A percentile compares a stretch with the other conserved stretches of the same genome.
These are phyloP conservation scores for Saposhnikovia divaricata DNA, from an alignment of 129 eudicot genomes.

Conservation along the genomic window DNA sequence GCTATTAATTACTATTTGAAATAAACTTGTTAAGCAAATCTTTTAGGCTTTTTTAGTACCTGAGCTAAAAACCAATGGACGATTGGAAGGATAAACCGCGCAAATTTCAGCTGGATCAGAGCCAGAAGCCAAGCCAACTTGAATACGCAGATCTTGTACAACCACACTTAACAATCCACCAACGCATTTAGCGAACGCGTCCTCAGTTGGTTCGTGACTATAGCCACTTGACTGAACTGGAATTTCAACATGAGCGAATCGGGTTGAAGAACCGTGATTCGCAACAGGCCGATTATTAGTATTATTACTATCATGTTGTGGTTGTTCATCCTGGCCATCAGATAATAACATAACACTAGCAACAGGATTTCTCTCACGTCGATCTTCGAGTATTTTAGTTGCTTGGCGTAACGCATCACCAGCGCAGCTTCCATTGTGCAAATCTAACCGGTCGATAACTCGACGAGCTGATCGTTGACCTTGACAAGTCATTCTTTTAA, in stretches of 20 bases:
- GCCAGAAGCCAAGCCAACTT: slow-evolving; percentile 52
- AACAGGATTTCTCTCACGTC: slow-evolving; percentile 81
- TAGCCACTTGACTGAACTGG: slow-evolving; percentile 38
- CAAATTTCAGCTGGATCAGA: slow-evolving; percentile 82
- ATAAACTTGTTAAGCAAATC: background rate
- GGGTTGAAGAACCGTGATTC: slow-evolving; percentile 45
- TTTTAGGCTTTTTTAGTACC: slow-evolving; percentile 11
- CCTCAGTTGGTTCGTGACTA: slow-evolving; percentile 36
- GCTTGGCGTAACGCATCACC: slow-evolving; percentile 69
- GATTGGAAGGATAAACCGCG: slow-evolving; percentile 55
- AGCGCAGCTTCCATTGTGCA: slow-evolving; percentile 52
- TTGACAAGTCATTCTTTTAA: slow-evolving; percentile 53
- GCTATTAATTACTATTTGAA: background rate
- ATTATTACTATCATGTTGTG: background rate
- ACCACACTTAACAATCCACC: slow-evolving; percentile 82
- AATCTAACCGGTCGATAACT: slow-evolving; percentile 51
- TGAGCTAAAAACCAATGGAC: slow-evolving; percentile 43
- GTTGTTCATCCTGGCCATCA: slow-evolving; percentile 62
- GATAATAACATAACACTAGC: slow-evolving; percentile 71
- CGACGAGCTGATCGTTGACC: slow-evolving; percentile 86
- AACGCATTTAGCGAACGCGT: slow-evolving; percentile 74
- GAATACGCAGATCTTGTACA: slow-evolving; percentile 58
- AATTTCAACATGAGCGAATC: slow-evolving; percentile 81
- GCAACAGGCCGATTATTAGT: slow-evolving; percentile 26
- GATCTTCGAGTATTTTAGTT: slow-evolving; percentile 66